Evolutionary conservation across 345 rosid genomes (phyloP).

Genomic region (Excoecaria agallocha): DNA sequence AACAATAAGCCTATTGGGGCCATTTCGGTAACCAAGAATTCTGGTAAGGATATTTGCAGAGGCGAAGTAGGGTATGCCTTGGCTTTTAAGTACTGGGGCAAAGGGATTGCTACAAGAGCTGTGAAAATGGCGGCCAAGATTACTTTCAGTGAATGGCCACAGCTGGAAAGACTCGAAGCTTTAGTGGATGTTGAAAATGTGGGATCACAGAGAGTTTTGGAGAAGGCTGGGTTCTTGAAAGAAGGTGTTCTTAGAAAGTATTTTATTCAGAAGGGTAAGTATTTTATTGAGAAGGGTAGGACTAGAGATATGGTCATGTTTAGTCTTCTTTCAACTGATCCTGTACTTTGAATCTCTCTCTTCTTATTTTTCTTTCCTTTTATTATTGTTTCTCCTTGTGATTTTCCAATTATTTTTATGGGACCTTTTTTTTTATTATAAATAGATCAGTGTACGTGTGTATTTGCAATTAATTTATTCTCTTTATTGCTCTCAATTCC

Average conservation of each 20-base stretch:
- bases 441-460: too few relatives aligned
- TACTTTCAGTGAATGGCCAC: conserved; percentile 47
- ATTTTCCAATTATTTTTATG: not conserved
- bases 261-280: conserved; percentile 25
- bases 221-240: conserved; percentile 60
- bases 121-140: conserved; percentile 43
- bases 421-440: too few relatives aligned
- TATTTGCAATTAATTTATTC: too few relatives aligned
- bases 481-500: too few relatives aligned
- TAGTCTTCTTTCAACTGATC: conserved; percentile 59
- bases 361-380: too few relatives aligned
- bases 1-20: conserved; percentile 47
- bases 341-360: conserved; percentile 3
- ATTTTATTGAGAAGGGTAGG: too few relatives aligned
- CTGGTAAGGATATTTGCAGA: conserved; percentile 38
- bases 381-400: not conserved
- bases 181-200: conserved; percentile 52
- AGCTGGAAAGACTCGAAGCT: conserved; percentile 65
- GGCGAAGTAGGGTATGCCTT: conserved; percentile 53
- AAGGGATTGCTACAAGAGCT: conserved; percentile 51
- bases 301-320: conserved; percentile 56
- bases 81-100: conserved; percentile 54
- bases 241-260: conserved; percentile 67
- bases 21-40: conserved; percentile 45
- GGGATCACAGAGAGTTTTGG: conserved; percentile 60